Percentiles rank a stretch among this genome's conserved stretches.
phyloP scores from a whole-genome alignment of 129 eudicot genomes.

The Lactuca sativa region DNA sequence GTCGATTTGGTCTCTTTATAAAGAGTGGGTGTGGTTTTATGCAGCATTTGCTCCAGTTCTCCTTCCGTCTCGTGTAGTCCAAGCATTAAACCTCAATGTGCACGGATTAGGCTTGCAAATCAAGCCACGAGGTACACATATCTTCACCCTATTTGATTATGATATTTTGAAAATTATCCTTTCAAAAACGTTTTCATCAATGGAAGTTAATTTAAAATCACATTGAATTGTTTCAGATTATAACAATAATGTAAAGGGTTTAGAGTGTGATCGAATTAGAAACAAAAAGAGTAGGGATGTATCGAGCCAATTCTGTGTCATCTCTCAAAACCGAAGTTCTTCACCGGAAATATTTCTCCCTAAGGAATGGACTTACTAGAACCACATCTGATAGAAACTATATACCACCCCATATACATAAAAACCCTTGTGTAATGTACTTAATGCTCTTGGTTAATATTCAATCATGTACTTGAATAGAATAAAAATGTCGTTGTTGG shows the following conservation, averaged over 20 bases:
- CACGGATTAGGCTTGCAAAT: conserved; percentile 60
- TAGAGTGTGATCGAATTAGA: conserved; percentile 22
- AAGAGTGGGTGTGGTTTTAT: not conserved
- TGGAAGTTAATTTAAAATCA: not conserved
- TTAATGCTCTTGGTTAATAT: conserved; percentile 21
- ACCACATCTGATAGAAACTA: not conserved
- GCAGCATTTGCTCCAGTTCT: conserved; percentile 77
- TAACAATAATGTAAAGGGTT: conserved; percentile 24
- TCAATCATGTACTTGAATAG: conserved; percentile 33
- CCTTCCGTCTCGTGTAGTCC: conserved; percentile 74
- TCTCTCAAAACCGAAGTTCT: conserved; percentile 41
- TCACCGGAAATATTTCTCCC: conserved; percentile 82
- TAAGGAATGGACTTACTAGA: conserved; percentile 77
- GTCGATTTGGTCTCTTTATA: not conserved
- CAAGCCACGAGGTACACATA: conserved; percentile 42
- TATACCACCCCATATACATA: conserved; percentile 17
- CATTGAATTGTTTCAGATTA: conserved; percentile 36
- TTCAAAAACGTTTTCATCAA: not conserved
- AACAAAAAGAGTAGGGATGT: conserved; percentile 31
- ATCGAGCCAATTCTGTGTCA: conserved; percentile 29
- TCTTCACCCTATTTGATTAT: not conserved
- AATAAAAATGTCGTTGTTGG: conserved; percentile 23
- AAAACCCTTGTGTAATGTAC: conserved; percentile 21
- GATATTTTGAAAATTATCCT: not conserved
- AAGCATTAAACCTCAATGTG: conserved; percentile 71